phyloP scores from a whole-genome alignment of 2,329 filamentous ascomycete species.

The Chaetomiaceae sp. region DNA sequence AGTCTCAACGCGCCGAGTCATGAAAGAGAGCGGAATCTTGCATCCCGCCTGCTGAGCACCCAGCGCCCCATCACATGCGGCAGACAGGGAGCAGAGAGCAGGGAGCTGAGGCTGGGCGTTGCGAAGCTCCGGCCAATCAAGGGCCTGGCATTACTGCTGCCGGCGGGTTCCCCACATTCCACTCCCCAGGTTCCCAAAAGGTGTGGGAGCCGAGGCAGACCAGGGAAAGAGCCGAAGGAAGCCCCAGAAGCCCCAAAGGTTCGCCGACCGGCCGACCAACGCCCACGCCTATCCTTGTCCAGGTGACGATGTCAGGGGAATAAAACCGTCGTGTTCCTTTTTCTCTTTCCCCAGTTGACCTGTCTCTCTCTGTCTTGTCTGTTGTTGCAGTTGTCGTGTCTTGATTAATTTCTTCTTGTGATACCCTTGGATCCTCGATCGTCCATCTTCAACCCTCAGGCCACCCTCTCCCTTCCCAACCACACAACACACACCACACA shows the following conservation, averaged over 20 bases:
- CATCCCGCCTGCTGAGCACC: too few relatives aligned
- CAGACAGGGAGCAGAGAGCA: too few relatives aligned
- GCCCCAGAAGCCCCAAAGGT: conserved; percentile 9
- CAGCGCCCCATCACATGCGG: too few relatives aligned
- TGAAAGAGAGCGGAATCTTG: too few relatives aligned
- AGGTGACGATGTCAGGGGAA: background rate
- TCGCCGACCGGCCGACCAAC: conserved; percentile 2
- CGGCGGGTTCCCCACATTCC: conserved; percentile 17
- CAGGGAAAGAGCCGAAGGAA: conserved; percentile 13
- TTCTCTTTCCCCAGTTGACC: background rate
- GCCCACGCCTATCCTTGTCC: background rate
- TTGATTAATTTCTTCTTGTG: too few relatives aligned
- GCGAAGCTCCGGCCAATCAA: conserved; percentile 19
- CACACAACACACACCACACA: conserved; percentile 31
- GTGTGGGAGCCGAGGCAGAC: conserved; percentile 21
- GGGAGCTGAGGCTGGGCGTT: background rate
- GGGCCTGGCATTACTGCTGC: conserved; percentile 7
- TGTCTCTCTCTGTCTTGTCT: background rate
- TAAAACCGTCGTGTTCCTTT: conserved; percentile 1
- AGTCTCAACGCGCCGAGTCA: too few relatives aligned
- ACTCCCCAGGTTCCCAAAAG: conserved; percentile 12
- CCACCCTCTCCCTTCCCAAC: background rate
- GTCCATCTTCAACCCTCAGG: too few relatives aligned
- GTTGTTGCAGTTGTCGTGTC: too few relatives aligned
- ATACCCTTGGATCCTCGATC: too few relatives aligned